These are phyloP conservation scores for Tulasnella sp. DNA, from an alignment of 768 basidiomycete species.

Conservation along the genomic window DNA sequence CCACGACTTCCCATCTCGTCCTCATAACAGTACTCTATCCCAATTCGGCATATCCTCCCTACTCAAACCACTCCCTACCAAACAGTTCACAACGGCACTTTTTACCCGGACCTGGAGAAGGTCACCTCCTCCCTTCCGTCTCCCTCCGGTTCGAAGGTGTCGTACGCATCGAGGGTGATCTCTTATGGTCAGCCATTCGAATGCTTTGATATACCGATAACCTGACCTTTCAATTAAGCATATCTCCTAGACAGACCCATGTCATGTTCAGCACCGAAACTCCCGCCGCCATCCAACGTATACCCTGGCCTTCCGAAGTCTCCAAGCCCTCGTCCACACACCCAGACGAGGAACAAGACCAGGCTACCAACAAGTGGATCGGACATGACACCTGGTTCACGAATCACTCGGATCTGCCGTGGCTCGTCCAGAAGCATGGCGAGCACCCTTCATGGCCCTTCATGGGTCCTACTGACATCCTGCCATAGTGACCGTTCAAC, in stretches of 20 bases:
- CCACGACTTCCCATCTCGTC: conserved; percentile 66
- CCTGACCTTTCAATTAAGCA: conserved; percentile 31
- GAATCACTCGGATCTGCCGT: conserved; percentile 52
- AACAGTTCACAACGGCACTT: conserved; percentile 51
- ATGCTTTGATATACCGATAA: background rate
- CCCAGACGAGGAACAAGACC: conserved; percentile 30
- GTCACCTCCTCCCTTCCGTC: conserved; percentile 52
- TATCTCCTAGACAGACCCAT: conserved; percentile 59
- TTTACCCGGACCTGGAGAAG: conserved; percentile 71
- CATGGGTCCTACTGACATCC: background rate
- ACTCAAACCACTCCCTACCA: conserved; percentile 41
- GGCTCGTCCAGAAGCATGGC: conserved; percentile 70
- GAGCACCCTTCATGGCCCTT: conserved; percentile 19
- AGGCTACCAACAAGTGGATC: conserved; percentile 26
- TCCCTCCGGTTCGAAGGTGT: conserved; percentile 69
- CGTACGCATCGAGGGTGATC: conserved; percentile 58
- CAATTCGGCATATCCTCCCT: conserved; percentile 41
- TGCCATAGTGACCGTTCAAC: conserved; percentile 42
- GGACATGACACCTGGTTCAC: conserved; percentile 61
- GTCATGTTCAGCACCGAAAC: conserved; percentile 61
- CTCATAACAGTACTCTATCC: conserved; percentile 50
- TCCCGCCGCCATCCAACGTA: conserved; percentile 67
- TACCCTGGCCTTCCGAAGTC: conserved; percentile 55
- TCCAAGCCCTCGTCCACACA: conserved; percentile 26
- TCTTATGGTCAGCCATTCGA: conserved; percentile 43